phyloP scores from a whole-genome alignment of 108 stramenopile species.

The Craspedostauros australis region DNA sequence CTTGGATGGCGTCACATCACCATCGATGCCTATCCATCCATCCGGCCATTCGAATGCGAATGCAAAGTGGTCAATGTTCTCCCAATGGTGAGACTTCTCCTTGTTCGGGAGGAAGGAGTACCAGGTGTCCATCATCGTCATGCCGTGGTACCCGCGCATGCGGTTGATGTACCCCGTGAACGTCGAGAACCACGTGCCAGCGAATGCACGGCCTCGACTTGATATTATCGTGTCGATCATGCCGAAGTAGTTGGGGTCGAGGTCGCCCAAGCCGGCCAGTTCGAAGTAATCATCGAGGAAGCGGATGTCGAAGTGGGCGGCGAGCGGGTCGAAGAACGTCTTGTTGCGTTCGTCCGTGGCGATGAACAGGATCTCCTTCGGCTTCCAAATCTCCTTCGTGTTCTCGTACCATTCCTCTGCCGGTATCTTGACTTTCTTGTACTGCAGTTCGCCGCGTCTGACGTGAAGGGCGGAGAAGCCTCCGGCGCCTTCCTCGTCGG shows the following conservation, averaged over 20 bases:
- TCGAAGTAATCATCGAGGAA: constrained; percentile 77
- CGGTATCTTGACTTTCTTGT: constrained; percentile 67
- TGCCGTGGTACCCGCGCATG: constrained; percentile 72
- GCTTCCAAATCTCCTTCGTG: constrained; percentile 58
- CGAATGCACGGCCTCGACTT: constrained; percentile 77
- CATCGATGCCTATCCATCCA: constrained; percentile 77
- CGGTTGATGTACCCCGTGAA: constrained; percentile 93
- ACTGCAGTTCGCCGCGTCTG: constrained; percentile 85
- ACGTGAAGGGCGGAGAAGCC: constrained; percentile 77
- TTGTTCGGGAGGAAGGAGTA: constrained; percentile 61
- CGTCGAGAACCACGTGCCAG: constrained; percentile 90
- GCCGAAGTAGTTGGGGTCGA: constrained; percentile 85
- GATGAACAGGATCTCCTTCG: constrained; percentile 63
- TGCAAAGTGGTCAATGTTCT: constrained; percentile 22
- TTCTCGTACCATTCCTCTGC: constrained; percentile 74
- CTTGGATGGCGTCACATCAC: constrained; percentile 44
- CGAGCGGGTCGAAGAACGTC: constrained; percentile 73
- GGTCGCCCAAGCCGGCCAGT: constrained; percentile 38
- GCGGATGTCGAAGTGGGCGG: constrained; percentile 49
- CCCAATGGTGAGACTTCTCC: constrained; percentile 45
- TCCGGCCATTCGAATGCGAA: constrained; percentile 65
- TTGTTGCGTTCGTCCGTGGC: constrained; percentile 84
- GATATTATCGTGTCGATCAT: constrained; percentile 93
- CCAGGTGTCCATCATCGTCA: constrained; percentile 59
- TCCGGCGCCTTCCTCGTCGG: constrained; percentile 60